These are phyloP conservation scores for Claviceps citrina DNA, from an alignment of 2,329 filamentous ascomycete species.

Conservation along the genomic window DNA sequence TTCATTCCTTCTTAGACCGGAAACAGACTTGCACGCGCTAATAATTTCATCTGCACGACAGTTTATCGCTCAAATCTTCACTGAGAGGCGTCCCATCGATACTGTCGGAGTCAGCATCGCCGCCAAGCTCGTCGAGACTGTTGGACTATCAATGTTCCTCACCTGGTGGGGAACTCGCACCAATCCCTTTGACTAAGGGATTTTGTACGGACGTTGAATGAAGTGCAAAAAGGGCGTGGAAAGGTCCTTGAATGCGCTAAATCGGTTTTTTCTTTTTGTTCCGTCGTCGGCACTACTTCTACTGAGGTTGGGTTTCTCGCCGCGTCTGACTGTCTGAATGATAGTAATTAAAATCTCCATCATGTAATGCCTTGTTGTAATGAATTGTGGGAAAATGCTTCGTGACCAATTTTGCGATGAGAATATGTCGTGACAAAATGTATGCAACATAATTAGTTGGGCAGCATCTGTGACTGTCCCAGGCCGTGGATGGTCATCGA, in stretches of 20 bases:
- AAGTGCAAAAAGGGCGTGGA: not conserved
- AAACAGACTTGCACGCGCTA: not conserved
- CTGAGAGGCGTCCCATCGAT: constrained; percentile 84
- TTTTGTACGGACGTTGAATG: not conserved
- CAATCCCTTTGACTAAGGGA: constrained; percentile 65
- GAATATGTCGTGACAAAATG: too few species aligned
- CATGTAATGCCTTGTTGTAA: too few species aligned
- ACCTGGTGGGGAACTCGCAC: constrained; percentile 97
- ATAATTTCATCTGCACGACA: constrained; percentile 20
- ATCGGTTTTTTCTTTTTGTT: not conserved
- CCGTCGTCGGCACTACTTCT: not conserved
- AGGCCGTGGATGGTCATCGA: too few species aligned
- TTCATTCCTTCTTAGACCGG: not conserved
- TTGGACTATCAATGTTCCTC: constrained; percentile 80
- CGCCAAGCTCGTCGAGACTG: constrained; percentile 79
- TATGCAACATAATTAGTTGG: too few species aligned
- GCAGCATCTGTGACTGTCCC: too few species aligned
- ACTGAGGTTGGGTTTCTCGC: not conserved
- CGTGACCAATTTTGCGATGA: too few species aligned
- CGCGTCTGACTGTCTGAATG: constrained; percentile 1
- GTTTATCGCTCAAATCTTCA: constrained; percentile 75
- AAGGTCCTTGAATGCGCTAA: not conserved
- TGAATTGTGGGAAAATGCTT: too few species aligned
- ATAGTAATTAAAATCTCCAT: constrained; percentile 1
- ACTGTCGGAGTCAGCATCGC: constrained; percentile 74